Evolutionary conservation across 2,329 filamentous ascomycete genomes (phyloP).

Genomic region (Aspergillus pseudoglaucus): DNA sequence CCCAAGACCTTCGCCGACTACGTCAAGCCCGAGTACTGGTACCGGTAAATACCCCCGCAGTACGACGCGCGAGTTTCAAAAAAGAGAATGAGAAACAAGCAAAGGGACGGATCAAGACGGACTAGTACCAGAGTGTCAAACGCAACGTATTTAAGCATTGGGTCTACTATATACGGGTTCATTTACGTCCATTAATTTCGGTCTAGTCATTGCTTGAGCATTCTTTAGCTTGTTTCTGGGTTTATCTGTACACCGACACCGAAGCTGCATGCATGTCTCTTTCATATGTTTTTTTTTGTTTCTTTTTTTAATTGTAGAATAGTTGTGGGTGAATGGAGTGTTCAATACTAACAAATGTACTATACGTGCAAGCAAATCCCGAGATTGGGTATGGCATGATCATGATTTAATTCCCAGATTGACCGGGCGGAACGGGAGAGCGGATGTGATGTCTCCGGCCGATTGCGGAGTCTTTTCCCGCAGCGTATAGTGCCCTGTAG

Average conservation of each 20-base stretch:
- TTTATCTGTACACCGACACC: not conserved
- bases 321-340: constrained; percentile 13
- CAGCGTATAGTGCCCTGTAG: too few species aligned
- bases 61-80: constrained; percentile 4
- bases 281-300: constrained; percentile 1
- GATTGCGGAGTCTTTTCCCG: constrained; percentile 1
- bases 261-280: constrained; percentile 2
- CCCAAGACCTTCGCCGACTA: constrained; percentile 96
- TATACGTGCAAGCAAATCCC: not conserved
- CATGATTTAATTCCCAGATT: not conserved
- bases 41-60: constrained; percentile 41
- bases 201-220: not conserved
- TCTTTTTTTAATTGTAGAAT: constrained; percentile 17
- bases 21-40: constrained; percentile 91
- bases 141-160: too few species aligned
- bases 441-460: not conserved
- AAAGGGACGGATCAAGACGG: too few species aligned
- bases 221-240: constrained; percentile 2
- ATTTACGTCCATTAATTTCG: not conserved
- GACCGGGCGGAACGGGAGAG: not conserved
- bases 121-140: too few species aligned
- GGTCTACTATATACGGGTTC: not conserved
- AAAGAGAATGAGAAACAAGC: not conserved
- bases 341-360: not conserved
- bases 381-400: not conserved